Conservation (phyloP, 768 basidiomycete genomes). For the Amyloporia xantha region DNA sequence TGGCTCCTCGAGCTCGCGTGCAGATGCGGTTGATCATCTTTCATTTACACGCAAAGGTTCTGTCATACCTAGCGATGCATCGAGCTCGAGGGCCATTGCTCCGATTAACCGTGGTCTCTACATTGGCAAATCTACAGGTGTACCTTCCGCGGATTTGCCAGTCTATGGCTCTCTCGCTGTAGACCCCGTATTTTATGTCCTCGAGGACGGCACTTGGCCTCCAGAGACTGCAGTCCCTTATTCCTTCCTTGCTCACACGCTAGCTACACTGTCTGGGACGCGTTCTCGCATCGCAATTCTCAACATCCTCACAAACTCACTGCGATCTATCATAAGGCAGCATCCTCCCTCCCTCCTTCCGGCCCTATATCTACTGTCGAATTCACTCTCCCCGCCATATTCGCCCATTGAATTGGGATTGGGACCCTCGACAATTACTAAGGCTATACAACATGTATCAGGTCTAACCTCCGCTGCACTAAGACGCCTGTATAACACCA, state of each 20-base stretch:
- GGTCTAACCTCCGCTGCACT: slow-evolving; percentile 53
- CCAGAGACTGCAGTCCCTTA: slow-evolving; percentile 45
- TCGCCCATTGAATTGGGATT: slow-evolving; percentile 63
- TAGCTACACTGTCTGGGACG: slow-evolving; percentile 55
- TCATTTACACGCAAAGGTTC: too few relatives aligned
- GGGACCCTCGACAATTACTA: slow-evolving; percentile 60
- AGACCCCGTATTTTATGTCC: slow-evolving; percentile 44
- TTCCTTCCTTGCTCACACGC: slow-evolving; percentile 60
- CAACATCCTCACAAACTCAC: slow-evolving; percentile 64
- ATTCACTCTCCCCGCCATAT: slow-evolving; percentile 73
- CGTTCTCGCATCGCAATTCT: slow-evolving; percentile 67
- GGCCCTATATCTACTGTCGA: slow-evolving; percentile 78
- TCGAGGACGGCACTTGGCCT: slow-evolving; percentile 38
- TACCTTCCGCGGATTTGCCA: slow-evolving; percentile 5
- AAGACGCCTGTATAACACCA: slow-evolving; percentile 59
- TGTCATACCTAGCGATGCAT: too few relatives aligned
- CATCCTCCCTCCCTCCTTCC: slow-evolving; percentile 67
- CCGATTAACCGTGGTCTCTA: too few relatives aligned
- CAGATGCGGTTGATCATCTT: not conserved
- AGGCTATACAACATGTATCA: slow-evolving; percentile 67
- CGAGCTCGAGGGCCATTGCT: too few relatives aligned
- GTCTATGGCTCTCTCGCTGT: slow-evolving; percentile 32
- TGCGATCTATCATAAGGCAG: slow-evolving; percentile 59
- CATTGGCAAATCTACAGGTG: too few relatives aligned
- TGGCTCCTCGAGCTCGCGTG: not conserved